phyloP scores from a whole-genome alignment of 495 filamentous ascomycete genomes.

The Massariosphaeria phaeospora region DNA sequence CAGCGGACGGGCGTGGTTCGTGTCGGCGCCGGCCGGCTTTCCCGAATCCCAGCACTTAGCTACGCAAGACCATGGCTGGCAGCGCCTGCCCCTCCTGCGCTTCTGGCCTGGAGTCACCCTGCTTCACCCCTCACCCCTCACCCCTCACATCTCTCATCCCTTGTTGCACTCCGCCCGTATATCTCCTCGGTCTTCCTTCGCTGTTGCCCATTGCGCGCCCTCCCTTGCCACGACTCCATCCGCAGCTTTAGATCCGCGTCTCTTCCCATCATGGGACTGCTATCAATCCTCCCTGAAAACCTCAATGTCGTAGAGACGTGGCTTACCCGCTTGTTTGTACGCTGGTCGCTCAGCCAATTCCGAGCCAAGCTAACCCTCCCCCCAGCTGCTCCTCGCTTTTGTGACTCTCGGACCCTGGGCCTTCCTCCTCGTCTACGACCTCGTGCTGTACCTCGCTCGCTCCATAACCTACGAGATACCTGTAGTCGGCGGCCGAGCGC shows the following conservation, averaged over 20 bases:
- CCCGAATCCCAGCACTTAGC: no score
- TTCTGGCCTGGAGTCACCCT: no score
- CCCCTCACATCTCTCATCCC: slow-evolving; percentile 6
- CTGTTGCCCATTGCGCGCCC: not conserved
- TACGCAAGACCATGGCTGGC: no score
- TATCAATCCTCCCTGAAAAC: slow-evolving; percentile 58
- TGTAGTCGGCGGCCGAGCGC: slow-evolving; percentile 57
- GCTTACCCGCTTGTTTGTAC: slow-evolving; percentile 60
- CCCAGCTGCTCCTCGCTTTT: slow-evolving; percentile 58
- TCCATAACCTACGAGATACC: slow-evolving; percentile 57
- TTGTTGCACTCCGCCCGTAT: not conserved
- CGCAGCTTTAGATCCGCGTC: not conserved
- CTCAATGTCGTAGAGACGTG: slow-evolving; percentile 58
- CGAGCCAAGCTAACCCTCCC: slow-evolving; percentile 1
- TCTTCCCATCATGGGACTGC: slow-evolving; percentile 51
- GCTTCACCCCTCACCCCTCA: no score
- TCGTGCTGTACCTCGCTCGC: slow-evolving; percentile 60
- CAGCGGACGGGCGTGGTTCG: no score
- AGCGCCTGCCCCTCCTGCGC: no score
- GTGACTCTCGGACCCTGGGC: slow-evolving; percentile 65
- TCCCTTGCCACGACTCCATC: not conserved
- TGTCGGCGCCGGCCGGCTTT: no score
- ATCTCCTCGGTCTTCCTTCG: not conserved
- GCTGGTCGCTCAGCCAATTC: slow-evolving; percentile 17
- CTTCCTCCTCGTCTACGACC: slow-evolving; percentile 61